These are phyloP conservation scores for Beauveria brongniartii DNA, from an alignment of 2,329 filamentous ascomycete species.

Conservation along the genomic window DNA sequence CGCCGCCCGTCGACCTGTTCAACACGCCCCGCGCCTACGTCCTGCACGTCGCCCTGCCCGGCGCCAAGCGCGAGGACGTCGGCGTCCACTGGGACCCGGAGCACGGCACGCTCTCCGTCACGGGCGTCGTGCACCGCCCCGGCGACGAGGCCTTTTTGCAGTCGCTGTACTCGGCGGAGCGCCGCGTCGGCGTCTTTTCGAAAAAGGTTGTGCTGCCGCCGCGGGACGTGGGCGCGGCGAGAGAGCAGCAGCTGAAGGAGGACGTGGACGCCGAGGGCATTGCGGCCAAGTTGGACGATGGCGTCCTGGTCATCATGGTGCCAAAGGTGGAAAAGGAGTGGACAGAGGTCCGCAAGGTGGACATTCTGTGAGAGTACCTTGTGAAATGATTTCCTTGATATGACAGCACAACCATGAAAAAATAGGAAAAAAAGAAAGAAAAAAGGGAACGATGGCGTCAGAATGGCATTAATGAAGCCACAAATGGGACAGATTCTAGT, in stretches of 20 bases:
- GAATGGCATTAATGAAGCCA: not conserved
- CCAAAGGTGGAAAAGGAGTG: conserved; percentile 63
- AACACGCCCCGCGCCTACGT: conserved; percentile 57
- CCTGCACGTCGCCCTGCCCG: conserved; percentile 68
- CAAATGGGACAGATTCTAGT: not conserved
- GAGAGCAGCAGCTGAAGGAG: conserved; percentile 24
- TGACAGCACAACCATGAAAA: not conserved
- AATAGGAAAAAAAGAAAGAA: not conserved
- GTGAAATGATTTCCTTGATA: not conserved
- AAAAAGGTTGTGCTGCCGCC: conserved; percentile 56
- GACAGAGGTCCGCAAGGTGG: conserved; percentile 54
- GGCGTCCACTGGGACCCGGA: conserved; percentile 69
- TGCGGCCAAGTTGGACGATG: conserved; percentile 69
- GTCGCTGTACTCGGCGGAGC: conserved; percentile 55
- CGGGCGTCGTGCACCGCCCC: conserved; percentile 65
- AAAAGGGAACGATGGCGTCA: not conserved
- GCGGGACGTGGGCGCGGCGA: conserved; percentile 27
- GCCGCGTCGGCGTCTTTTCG: conserved; percentile 68
- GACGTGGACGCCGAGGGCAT: conserved; percentile 61
- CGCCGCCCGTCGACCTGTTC: conserved; percentile 68
- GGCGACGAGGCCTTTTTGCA: conserved; percentile 62
- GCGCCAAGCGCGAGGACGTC: conserved; percentile 71
- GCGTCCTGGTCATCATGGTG: conserved; percentile 66
- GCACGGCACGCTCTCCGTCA: conserved; percentile 54
- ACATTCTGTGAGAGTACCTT: conserved; percentile 37